Base-by-base conservation (phyloP, 148 eudicot species). In the Amaranthus palmeri region DNA sequence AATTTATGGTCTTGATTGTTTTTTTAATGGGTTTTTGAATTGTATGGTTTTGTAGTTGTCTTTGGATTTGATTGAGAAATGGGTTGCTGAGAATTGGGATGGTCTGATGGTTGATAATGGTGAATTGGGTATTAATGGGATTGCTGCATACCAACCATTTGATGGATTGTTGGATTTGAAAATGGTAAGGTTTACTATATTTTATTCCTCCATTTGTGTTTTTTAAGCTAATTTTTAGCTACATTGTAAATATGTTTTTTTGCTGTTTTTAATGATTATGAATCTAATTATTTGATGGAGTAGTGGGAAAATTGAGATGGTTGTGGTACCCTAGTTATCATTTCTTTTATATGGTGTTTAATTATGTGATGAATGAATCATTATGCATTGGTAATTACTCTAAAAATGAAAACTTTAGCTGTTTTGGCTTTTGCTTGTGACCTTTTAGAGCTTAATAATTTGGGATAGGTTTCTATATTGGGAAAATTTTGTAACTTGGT, bases 151-250 rank as follows among this genome's bases (percentile, higher is more conserved):
- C 80, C 97, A 85, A 79, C 96, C 99, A 8, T 82, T 81, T 75
- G 93, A 95, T 79, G 97, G 99, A 60, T 55, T 85, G 57, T 74
- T 77, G 86, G 88, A 84, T 65, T 78, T 91, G 76, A 95, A 92
- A 90, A 72, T 84, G 93, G 99, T 95, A 84, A 83, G 36, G 36
- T 54, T 41, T 45, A n/a, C n/a, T n/a, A 63, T 36, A 3, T 8
- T 18, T 53, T 13, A 10, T 75, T 14, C 25, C 51, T 18, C 7
- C 47, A 6, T 11, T 3, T 6, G n/a, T 53, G 36, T 13, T 53
- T 68, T 40, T 41, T 14, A 10, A 18, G 4, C 48, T 10, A 5
- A 25, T 14, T 25, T 25, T 10, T 58, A 49, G 11, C 44, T 64
- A 13, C 18, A 12, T 41, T n/a, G 14, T 17, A 51, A 58, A 56